phyloP scores from a whole-genome alignment of 163 green algal genomes.

The Volvox carteri region DNA sequence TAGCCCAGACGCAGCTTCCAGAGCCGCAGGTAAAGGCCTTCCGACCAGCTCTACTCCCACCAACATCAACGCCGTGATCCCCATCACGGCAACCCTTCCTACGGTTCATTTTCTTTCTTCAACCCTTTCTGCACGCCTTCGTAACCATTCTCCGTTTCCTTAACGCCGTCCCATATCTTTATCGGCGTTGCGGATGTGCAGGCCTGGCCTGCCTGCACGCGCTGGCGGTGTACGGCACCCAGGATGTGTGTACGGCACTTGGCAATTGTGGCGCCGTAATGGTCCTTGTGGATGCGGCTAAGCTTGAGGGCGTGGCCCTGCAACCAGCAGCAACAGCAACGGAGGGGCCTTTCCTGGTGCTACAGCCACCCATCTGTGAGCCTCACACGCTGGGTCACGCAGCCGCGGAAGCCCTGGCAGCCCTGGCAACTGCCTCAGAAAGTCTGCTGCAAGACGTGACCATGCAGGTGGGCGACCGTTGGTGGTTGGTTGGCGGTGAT shows the following conservation, averaged over 20 bases:
- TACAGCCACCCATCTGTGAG: conserved; percentile 21
- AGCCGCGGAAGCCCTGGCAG: conserved; percentile 5
- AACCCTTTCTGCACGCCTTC: no score
- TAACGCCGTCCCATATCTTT: neutral
- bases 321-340: no score
- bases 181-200: conserved; percentile 2
- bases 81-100: no score
- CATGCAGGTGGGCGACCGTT: conserved; percentile 35
- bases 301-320: conserved; percentile 16
- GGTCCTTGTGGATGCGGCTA: conserved; percentile 43
- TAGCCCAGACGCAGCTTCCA: neutral
- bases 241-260: neutral
- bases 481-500: no score
- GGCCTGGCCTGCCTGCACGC: conserved; percentile 18
- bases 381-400: conserved; percentile 2
- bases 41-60: no score
- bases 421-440: neutral
- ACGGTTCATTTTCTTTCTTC: no score
- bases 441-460: neutral
- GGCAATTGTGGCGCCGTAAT: neutral
- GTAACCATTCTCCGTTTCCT: no score
- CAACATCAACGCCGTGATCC: no score
- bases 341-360: no score
- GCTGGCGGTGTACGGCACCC: conserved; percentile 21
- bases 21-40: conserved; percentile 24